Conservation (phyloP, 2,329 filamentous ascomycete species). For the Ustulina deusta region DNA sequence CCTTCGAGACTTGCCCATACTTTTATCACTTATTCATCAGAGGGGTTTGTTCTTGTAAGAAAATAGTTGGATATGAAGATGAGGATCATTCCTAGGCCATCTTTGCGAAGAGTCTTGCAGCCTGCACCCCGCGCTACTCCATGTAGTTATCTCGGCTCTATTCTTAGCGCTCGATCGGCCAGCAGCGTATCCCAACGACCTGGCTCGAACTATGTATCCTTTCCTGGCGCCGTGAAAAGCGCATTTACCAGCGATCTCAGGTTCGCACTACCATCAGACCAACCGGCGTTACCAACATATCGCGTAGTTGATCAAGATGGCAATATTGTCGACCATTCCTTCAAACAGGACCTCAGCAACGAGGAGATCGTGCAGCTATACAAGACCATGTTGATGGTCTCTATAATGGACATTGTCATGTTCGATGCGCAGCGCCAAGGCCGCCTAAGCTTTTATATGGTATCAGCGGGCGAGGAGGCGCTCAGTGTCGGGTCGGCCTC, state of each 20-base stretch:
- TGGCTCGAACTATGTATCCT: constrained; percentile 71
- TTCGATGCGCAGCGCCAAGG: constrained; percentile 97
- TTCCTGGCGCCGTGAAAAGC: constrained; percentile 95
- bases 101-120: constrained; percentile 41
- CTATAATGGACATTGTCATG: constrained; percentile 97
- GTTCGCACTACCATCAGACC: constrained; percentile 79
- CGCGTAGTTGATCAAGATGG: constrained; percentile 92
- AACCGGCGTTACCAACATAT: constrained; percentile 87
- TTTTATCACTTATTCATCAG: constrained; percentile 3
- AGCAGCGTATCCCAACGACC: constrained; percentile 68
- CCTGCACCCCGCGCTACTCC: constrained; percentile 40
- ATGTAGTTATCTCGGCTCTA: constrained; percentile 14
- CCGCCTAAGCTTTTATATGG: constrained; percentile 97
- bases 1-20: constrained; percentile 3
- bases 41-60: background rate
- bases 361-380: constrained; percentile 70
- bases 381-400: constrained; percentile 73
- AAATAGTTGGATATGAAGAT: constrained; percentile 45
- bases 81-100: constrained; percentile 41
- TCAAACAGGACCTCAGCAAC: constrained; percentile 76
- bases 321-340: constrained; percentile 78
- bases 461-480: constrained; percentile 93
- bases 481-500: constrained; percentile 91
- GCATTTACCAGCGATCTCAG: constrained; percentile 85
- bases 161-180: constrained; percentile 52